Percentiles rank a stretch among this genome's conserved stretches.
phyloP scores from a whole-genome alignment of 192 early-diverging fungal genomes.

The Coemansia sp. region DNA sequence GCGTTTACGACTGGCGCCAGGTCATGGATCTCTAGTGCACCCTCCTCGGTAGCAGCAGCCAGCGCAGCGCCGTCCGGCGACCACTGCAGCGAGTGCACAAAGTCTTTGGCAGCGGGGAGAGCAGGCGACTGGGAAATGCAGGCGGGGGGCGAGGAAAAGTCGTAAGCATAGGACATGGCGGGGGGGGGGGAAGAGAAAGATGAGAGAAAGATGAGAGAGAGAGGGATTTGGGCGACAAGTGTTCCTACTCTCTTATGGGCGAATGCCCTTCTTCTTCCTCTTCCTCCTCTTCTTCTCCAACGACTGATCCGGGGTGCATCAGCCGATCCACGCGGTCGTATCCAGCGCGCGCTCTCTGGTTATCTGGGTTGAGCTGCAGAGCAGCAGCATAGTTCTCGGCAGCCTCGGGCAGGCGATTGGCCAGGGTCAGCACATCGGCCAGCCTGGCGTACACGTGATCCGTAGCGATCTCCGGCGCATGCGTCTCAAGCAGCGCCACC shows the following conservation, averaged over 20 bases:
- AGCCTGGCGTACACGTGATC: constrained; percentile 45
- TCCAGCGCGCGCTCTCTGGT: constrained; percentile 30
- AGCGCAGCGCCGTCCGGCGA: constrained; percentile 45
- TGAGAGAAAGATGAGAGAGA: not conserved
- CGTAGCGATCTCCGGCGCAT: constrained; percentile 33
- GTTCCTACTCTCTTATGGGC: no score
- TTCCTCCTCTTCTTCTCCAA: constrained; percentile 1
- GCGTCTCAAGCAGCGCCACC: constrained; percentile 18
- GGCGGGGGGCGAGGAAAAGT: constrained; percentile 3
- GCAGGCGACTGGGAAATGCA: constrained; percentile 19
- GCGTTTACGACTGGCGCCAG: not conserved
- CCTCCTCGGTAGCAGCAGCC: constrained; percentile 23
- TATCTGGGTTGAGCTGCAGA: constrained; percentile 28
- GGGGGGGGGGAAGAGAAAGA: no score
- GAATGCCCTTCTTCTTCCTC: constrained; percentile 13
- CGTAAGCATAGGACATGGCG: constrained; percentile 8
- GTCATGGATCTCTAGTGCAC: constrained; percentile 23
- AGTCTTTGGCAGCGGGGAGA: not conserved
- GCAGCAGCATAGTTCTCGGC: constrained; percentile 38
- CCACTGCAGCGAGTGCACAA: constrained; percentile 26
- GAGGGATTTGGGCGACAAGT: no score
- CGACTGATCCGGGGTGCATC: constrained; percentile 28
- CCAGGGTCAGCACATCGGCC: constrained; percentile 49
- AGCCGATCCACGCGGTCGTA: constrained; percentile 41
- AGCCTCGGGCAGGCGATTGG: constrained; percentile 36